Base-by-base conservation (phyloP, 805 yeast species). In the Sugiyamaella lignohabitans region DNA sequence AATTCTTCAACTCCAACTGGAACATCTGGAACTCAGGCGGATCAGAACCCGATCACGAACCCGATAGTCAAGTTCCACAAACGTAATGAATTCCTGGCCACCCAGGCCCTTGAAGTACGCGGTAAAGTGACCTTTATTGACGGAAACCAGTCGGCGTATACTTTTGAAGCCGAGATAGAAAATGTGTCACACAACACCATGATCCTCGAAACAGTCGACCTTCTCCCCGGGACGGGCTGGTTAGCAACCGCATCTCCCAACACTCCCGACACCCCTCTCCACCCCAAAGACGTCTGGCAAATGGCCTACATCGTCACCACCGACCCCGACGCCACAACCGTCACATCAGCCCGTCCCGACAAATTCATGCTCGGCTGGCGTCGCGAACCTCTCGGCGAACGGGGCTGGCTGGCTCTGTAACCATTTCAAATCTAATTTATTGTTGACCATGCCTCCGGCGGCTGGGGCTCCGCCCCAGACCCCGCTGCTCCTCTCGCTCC, bases 311-410 rank as follows among this genome's bases (percentile, higher is more conserved):
- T 56, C 11, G 47, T 59, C 16, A 39, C 53, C 3, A 34, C 48
- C 10, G 59, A 57, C 18, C 8, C 47, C 5, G 46, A 53, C 3
- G 34, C 42, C 16, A 52, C 52, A 5, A 52, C 46, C 30, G 27
- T 32, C 3, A 17, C 47, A 10, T 38, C 50, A 2, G 46, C 49
- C 14, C 53, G 53, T 1, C 20, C 45, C 24, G 53, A 56, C 38
- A 44, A 49, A 32, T 44, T 65, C 20, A 52, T 55, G 2, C 47
- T 64, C 8, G 54, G 56, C 16, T 65, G 70, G 70, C 54, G 65
- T 2, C 53, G 69, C 21, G 67, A 63, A 42, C 68, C 67, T 27
- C 44, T 64, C 35, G 70, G 69, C 5, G 59, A 60, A 24, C 50
- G 55, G 40, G 70, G 70, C 1, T 60, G 61, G 58, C 51, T 60